Percentiles rank a stretch among this genome's conserved stretches.
phyloP scores from a whole-genome alignment of 192 early-diverging fungal species.

The Thoreauomyces humboldtii region DNA sequence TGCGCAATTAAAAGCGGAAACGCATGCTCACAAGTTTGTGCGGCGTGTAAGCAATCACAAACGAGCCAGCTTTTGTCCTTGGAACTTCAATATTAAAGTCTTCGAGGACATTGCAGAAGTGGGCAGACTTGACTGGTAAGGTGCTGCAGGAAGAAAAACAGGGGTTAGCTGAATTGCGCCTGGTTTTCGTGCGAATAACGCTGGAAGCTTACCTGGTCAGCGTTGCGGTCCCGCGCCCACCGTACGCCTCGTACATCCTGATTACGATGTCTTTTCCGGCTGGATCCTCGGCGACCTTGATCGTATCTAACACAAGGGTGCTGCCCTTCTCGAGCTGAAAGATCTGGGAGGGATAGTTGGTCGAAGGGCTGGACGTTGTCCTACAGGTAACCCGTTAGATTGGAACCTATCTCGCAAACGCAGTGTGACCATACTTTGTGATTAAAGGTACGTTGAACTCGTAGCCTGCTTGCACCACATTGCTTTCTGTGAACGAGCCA shows the following conservation, averaged over 20 bases:
- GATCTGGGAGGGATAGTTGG: conserved; percentile 7
- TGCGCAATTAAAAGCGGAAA: too few relatives aligned
- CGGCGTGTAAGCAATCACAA: conserved; percentile 22
- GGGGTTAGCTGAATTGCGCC: neutral
- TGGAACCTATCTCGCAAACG: neutral
- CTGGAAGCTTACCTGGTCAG: conserved; percentile 10
- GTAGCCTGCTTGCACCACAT: conserved; percentile 84
- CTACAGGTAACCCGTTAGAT: neutral
- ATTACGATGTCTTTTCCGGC: conserved; percentile 62
- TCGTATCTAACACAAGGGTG: conserved; percentile 85
- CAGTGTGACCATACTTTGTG: neutral
- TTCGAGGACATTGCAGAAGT: conserved; percentile 78
- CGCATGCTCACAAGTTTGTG: conserved; percentile 37
- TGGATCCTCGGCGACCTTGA: conserved; percentile 79
- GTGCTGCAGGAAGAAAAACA: neutral
- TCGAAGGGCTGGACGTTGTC: neutral
- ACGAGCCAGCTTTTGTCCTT: conserved; percentile 9
- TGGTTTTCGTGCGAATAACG: neutral
- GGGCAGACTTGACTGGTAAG: conserved; percentile 29
- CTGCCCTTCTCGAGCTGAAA: conserved; percentile 46
- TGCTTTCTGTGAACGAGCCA: conserved; percentile 74
- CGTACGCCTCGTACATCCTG: conserved; percentile 88
- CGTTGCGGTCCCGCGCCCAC: conserved; percentile 71
- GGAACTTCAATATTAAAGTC: conserved; percentile 37
- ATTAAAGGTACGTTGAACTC: conserved; percentile 86